phyloP scores from a whole-genome alignment of 2,329 filamentous ascomycete genomes.

The Talaromyces sp. region DNA sequence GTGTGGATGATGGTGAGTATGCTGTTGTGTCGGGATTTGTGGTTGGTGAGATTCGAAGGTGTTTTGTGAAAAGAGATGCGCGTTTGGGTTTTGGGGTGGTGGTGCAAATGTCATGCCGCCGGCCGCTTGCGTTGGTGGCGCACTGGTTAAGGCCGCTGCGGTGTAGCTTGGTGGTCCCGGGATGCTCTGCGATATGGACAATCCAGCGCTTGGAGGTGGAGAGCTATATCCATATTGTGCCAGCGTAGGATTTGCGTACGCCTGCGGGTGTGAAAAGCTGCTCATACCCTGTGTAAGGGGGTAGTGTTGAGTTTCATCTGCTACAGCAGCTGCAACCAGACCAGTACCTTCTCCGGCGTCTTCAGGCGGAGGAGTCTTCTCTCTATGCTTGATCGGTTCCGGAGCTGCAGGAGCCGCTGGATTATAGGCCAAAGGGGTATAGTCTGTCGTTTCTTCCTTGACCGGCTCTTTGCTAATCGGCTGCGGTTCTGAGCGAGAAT shows the following conservation, averaged over 20 bases:
- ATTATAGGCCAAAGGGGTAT: slow-evolving; percentile 57
- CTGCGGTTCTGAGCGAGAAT: slow-evolving; percentile 31
- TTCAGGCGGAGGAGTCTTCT: slow-evolving; percentile 60
- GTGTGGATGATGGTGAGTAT: slow-evolving; percentile 14
- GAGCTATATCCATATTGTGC: slow-evolving; percentile 19
- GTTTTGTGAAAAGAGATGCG: slow-evolving; percentile 31
- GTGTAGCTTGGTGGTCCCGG: slow-evolving; percentile 27
- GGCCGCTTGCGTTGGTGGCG: slow-evolving; percentile 17
- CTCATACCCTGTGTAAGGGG: slow-evolving; percentile 22
- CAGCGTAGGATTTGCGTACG: slow-evolving; percentile 21
- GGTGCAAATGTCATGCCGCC: slow-evolving; percentile 30
- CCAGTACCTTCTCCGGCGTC: slow-evolving; percentile 49
- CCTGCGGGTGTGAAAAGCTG: slow-evolving; percentile 21
- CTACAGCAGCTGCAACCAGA: slow-evolving; percentile 37
- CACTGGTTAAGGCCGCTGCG: slow-evolving; percentile 18
- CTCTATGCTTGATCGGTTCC: slow-evolving; percentile 59
- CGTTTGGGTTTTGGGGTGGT: slow-evolving; percentile 31
- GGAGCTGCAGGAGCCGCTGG: slow-evolving; percentile 61
- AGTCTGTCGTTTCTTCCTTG: slow-evolving; percentile 30
- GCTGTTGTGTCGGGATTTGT: neutral
- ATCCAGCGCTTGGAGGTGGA: slow-evolving; percentile 24
- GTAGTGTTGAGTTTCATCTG: slow-evolving; percentile 34
- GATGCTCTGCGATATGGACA: slow-evolving; percentile 24
- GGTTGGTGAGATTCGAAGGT: slow-evolving; percentile 20
- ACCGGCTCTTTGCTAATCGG: slow-evolving; percentile 12